Evolutionary conservation across 495 filamentous ascomycete species (phyloP), one percentile per base, ranked within the genome.

Genomic region (Amniculicola lignicola): DNA sequence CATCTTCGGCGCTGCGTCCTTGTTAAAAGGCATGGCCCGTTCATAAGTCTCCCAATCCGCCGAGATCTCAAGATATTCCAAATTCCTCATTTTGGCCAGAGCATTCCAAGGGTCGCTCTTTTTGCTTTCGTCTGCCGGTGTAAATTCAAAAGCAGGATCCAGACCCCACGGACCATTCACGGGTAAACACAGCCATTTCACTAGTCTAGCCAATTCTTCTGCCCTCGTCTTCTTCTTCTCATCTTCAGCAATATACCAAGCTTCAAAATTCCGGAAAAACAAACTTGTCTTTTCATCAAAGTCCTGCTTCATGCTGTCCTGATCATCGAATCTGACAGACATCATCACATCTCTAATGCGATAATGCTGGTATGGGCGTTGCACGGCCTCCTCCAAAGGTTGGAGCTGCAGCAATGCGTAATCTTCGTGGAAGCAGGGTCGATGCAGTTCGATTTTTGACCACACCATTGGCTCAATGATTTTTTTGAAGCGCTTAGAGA

Each of bases 11-110:
- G 50, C 21, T 16, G n/a, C 10, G 12, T 33, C 29, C 9, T 33
- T 7, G 50, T 37, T 24, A 9, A 54, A 44, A 11, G 14, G 22
- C n/a, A 23, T 15, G 9, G 14, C 18, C 23, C 2, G 6, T 4
- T 43, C 15, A 19, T 5, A 28, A 16, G n/a, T 7, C 1, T 10
- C 3, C 50, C 37, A 42, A 7, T 15, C 16, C 4, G 37, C 50
- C 15, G 37, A 19, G 4, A 54, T 24, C 19, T 54, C 50, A 3
- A 54, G 38, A 44, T 54, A 44, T 19, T 54, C 50, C 10, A 54
- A 14, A 43, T 54, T 54, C 4, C 9, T 44, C 14, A 54, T 43
- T 22, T 11, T 2, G 19, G 36, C 16, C 16, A 54, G 38, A n/a
- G 38, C 16, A 16, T 54, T 44, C 50, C 50, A 54, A 7, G 21